Conservation (phyloP, 192 early-diverging fungal genomes). For the Entomortierella lignicola region DNA sequence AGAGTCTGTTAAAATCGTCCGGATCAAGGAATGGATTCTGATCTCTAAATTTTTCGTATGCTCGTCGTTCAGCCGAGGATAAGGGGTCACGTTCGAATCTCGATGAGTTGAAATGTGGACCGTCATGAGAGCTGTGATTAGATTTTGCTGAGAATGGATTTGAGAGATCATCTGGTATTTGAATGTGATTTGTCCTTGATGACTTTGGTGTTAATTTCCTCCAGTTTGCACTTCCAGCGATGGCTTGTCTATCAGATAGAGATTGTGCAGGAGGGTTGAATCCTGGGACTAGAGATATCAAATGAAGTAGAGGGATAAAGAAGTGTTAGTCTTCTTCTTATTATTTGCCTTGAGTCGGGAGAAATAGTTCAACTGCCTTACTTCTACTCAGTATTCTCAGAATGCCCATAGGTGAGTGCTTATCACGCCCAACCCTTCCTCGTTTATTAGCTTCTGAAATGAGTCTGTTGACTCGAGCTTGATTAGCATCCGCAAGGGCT, state of each 20-base stretch:
- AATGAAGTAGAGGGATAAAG: not conserved
- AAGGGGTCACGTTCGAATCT: constrained; percentile 1
- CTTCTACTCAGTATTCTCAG: constrained; percentile 28
- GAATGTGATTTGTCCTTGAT: constrained; percentile 23
- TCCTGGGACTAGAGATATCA: constrained; percentile 20
- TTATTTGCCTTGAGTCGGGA: no score
- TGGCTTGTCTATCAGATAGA: constrained; percentile 23
- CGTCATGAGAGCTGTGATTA: not conserved
- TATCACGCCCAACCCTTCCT: constrained; percentile 28
- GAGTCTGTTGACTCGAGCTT: constrained; percentile 33
- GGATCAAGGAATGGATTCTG: constrained; percentile 38
- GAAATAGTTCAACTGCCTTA: constrained; percentile 4
- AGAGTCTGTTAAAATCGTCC: constrained; percentile 29
- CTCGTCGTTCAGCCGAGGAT: constrained; percentile 8
- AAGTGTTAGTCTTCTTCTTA: not conserved
- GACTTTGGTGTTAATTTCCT: constrained; percentile 43
- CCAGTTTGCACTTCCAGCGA: constrained; percentile 45
- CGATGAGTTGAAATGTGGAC: not conserved
- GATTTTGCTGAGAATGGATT: constrained; percentile 13
- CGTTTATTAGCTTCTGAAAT: constrained; percentile 26
- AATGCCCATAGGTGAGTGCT: constrained; percentile 50
- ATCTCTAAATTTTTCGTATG: constrained; percentile 15
- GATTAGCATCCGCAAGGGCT: constrained; percentile 38
- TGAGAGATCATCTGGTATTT: not conserved
- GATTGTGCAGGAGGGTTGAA: constrained; percentile 40